phyloP scores from a whole-genome alignment of 176 grass and related monocot species.

The Musa troglodytarum region DNA sequence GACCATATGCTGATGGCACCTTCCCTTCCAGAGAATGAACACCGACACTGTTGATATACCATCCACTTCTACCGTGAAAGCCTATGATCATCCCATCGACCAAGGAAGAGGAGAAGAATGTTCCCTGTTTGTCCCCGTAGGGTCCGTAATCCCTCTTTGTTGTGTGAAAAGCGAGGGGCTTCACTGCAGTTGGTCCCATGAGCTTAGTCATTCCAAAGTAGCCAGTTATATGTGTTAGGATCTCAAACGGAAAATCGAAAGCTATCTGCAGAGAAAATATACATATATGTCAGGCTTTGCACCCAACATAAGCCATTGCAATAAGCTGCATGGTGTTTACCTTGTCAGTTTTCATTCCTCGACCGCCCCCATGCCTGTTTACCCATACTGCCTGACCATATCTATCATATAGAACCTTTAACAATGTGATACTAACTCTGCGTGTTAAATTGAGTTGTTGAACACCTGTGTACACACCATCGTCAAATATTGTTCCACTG shows the following conservation, averaged over 20 bases:
- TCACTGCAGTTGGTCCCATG: conserved; percentile 73
- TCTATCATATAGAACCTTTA: conserved; percentile 79
- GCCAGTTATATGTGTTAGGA: conserved; percentile 77
- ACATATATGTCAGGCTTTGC: too few relatives aligned
- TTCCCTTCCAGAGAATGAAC: conserved; percentile 88
- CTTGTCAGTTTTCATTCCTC: conserved; percentile 56
- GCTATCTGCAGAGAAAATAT: conserved; percentile 29
- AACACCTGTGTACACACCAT: conserved; percentile 75
- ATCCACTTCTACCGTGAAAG: conserved; percentile 64
- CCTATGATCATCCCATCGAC: conserved; percentile 60
- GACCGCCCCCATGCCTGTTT: conserved; percentile 59
- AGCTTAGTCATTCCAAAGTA: conserved; percentile 64
- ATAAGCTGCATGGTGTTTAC: conserved; percentile 11
- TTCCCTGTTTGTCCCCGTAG: conserved; percentile 66
- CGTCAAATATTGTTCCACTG: conserved; percentile 85
- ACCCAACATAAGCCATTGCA: neutral
- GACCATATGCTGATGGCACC: conserved; percentile 33
- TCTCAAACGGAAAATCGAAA: conserved; percentile 78
- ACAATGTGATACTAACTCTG: conserved; percentile 46
- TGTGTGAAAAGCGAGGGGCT: conserved; percentile 77
- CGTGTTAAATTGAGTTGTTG: conserved; percentile 63
- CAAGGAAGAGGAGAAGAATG: conserved; percentile 79
- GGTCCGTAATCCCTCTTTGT: conserved; percentile 73
- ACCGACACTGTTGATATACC: conserved; percentile 71
- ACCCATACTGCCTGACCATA: conserved; percentile 88